Base-by-base conservation (phyloP, 768 basidiomycete species). In the Russula virescens region DNA sequence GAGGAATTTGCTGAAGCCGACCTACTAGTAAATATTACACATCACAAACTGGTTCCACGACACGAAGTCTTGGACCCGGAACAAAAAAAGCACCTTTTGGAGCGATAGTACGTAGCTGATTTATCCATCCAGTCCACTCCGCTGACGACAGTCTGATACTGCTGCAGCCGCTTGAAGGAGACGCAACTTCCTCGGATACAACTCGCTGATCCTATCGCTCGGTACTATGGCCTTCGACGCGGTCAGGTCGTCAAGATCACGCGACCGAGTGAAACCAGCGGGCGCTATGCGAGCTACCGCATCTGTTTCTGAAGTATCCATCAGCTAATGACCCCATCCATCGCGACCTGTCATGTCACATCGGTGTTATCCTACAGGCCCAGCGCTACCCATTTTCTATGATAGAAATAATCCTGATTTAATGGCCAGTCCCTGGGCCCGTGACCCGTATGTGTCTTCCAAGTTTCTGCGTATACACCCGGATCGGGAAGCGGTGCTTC, bases 161-260 rank as follows among this genome's bases (percentile, higher is more conserved):
- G n/a, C 26, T 43, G 25, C 69, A 99, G 96, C 76, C 96, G 97
- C 65, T 77, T 99, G 61, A 96, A 96, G 75, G 97, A 98, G 72
- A 98, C 96, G 1, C 97, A 99, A 71, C 80, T 99, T 60, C 97
- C 97, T 52, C 91, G 97, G 25, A 98, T 99, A 66, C 95, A 98
- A 76, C 75, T 97, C 47, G 86, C 88, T 28, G 97, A 99, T 74
- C 97, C 97, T 11, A 96, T 99, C n/a, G 94, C 97, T 46, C 85
- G 95, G 62, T 98, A 99, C 75, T 99, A 98, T 77, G 97, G 97
- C 55, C 83, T 99, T 61, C 83, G 86, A 69, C 84, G 97, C 54
- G 95, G 96, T 28, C 93, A 96, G 73, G 97, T 99, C 51, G 97
- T 99, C 75, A 98, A 97, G 80, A 98, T 99, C 70, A 98, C 90